Evolutionary conservation across 495 filamentous ascomycete genomes (phyloP), one percentile per base, ranked within the genome.

Genomic region (Corynascus novoguineensis): DNA sequence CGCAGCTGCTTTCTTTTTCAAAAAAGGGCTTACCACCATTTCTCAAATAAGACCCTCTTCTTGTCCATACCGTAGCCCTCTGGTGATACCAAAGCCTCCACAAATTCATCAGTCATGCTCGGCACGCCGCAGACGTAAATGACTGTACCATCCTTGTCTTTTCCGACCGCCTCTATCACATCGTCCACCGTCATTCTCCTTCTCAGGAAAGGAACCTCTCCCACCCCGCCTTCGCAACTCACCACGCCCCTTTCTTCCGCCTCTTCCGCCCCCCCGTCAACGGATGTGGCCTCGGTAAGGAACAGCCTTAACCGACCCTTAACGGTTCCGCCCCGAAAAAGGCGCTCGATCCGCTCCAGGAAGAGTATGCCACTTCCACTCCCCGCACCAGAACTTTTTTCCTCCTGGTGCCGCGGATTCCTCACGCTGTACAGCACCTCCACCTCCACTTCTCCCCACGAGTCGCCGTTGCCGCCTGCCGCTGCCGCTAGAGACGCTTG

Each of bases 81-180:
- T 3, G 68, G 61, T 2, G 83, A 65, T 15, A 72, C 71, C 9
- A 77, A 56, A 21, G 50, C 58, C n/a, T 74, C 74, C 0, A 92
- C 87, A 59, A 90, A 79, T 53, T 85, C 79, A 70, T 95, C 90
- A 3, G 87, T 92, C 89, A 95, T 93, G 9, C 53, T 52, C 17
- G 86, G 86, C 15, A 88, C 84, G 7, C 90, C 89, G 65, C 90
- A 95, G 0, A 96, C 76, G 65, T 92, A 96, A 35, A 80, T 83
- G 0, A 89, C 82, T 2, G 83, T 79, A 0, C 69, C 59, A 7
- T 66, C 55, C 32, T 81, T 75, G 45, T 79, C 72, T 4, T 64
- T 58, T 0, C 81, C 81, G 11, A 85, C 49, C 0, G 75, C 77
- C 5, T 62, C 65, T 6, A 67, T 60, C 0, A 88, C 59, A 68